Percentiles rank a stretch among this genome's conserved stretches.
Evolutionary conservation across 148 eudicot genomes (phyloP).

Genomic region (Rhododendron simsii): DNA sequence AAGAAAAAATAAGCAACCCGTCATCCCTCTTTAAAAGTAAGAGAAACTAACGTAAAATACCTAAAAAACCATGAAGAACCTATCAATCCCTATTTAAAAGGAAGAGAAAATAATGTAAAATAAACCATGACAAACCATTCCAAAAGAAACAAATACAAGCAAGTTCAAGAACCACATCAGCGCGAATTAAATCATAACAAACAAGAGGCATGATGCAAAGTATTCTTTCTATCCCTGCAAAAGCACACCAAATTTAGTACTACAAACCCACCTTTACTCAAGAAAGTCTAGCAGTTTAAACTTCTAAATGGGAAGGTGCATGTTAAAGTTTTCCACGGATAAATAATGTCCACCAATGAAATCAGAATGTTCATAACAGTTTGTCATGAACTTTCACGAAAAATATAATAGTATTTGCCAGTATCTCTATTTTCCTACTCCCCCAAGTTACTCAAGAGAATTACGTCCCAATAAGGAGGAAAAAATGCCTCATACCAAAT

Average conservation of each 20-base stretch:
- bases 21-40: too few species aligned
- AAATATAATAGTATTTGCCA: not conserved
- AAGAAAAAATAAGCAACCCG: too few species aligned
- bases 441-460: too few species aligned
- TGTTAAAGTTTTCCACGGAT: not conserved
- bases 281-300: not conserved
- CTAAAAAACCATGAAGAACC: too few species aligned
- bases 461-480: too few species aligned
- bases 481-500: too few species aligned
- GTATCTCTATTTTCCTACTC: too few species aligned
- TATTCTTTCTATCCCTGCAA: slow-evolving; percentile 97
- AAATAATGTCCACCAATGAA: not conserved
- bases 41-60: too few species aligned
- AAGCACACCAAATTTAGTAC: slow-evolving; percentile 9
- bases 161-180: slow-evolving; percentile 87
- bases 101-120: too few species aligned
- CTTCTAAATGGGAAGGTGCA: not conserved
- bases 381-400: not conserved
- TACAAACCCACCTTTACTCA: not conserved
- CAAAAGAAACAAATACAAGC: slow-evolving; percentile 33
- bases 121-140: too few species aligned
- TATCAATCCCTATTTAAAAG: too few species aligned
- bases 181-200: slow-evolving; percentile 77
- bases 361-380: not conserved
- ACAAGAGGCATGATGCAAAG: slow-evolving; percentile 94